Base-by-base conservation (phyloP, 2,329 filamentous ascomycete genomes). In the Meredithiella fracta region DNA sequence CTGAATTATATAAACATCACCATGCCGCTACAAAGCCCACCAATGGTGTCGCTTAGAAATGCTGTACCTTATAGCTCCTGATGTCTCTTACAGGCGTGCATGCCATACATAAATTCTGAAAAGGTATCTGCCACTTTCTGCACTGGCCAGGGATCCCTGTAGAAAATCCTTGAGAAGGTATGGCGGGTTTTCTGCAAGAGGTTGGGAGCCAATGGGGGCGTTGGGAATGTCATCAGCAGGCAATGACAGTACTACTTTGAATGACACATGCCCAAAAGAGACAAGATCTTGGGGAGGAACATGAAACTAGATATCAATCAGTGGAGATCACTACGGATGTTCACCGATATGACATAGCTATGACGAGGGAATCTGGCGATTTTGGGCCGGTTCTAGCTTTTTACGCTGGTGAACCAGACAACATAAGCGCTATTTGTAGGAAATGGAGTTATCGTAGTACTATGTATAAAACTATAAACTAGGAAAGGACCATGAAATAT, bases 181-280 rank as follows among this genome's bases (percentile, higher is more conserved):
- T 29, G 26, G 37, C 17, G 37, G 22, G 15, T 42, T 44, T 26
- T 44, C 40, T 44, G 37, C 37, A 44, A 26, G 25, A 44, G 37
- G 20, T 26, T 37, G 23, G 38, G 52, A 51, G 23, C 52, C 52
- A 54, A 54, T 54, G 52, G 47, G 34, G 40, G n/a, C n/a, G 17
- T 31, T 31, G 37, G 20, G 37, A 54, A 54, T 44, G 52, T 54
- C 37, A 54, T 54, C 52, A 54, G 14, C 37, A 37, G 23, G 40
- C 40, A 54, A 44, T 31, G 29, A 29, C 52, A 38, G 25, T 14
- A 17, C 22, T 15, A 23, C 17, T 20, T 47, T 42, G 22, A 47
- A 54, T 37, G 37, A 54, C 52, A 54, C 25, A 44, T 54, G 52
- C 52, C 52, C 52, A 54, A 54, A 54, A 54, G 52, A 44, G 52